Base-by-base conservation (phyloP, 495 filamentous ascomycete species). In the Sporormia fimetaria region DNA sequence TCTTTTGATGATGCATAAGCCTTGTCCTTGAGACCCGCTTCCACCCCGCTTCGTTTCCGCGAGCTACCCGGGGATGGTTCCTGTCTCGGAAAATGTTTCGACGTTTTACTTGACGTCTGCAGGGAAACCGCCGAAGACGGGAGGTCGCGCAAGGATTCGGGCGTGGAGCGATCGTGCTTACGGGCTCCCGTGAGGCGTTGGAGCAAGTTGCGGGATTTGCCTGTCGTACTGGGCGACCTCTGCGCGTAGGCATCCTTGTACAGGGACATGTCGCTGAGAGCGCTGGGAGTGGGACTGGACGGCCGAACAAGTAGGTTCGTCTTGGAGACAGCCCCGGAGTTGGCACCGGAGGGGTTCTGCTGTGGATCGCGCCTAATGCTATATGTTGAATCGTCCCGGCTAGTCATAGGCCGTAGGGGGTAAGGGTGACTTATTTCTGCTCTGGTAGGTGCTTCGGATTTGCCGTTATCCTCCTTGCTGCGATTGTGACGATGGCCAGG, bases 281-380 rank as follows among this genome's bases (percentile, higher is more conserved):
- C 65, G 55, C 79, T 90, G 14, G 78, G 79, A 1, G 81, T 81
- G 9, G 84, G 83, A 55, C 82, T 93, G 20, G 77, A 74, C 3
- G 78, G 75, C 21, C 84, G 75, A 11, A 70, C 41, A 17, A 63
- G 64, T 38, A 70, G 54, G 15, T 61, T 67, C 4, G 66, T 65
- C 11, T 63, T 57, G 15, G 73, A 74, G 27, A 57, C 64, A 59
- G 70, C 65, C 1, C 49, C 33, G 63, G 66, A 37, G 57, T 62
- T 29, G 7, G 40, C 14, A 51, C 61, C 6, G 58, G 63, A 44
- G 59, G 61, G 37, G 14, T 47, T 54, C 5, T 44, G 31, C 11
- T 39, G 42, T 12, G n/a, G n/a, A n/a, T 74, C 68, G 34, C 67
- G 69, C 9, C 70, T 67, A 10, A 71, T 44, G 41, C 63, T 74